Conservation (phyloP, 805 yeast genomes). For the Saccharomycopsis fibuligera region DNA sequence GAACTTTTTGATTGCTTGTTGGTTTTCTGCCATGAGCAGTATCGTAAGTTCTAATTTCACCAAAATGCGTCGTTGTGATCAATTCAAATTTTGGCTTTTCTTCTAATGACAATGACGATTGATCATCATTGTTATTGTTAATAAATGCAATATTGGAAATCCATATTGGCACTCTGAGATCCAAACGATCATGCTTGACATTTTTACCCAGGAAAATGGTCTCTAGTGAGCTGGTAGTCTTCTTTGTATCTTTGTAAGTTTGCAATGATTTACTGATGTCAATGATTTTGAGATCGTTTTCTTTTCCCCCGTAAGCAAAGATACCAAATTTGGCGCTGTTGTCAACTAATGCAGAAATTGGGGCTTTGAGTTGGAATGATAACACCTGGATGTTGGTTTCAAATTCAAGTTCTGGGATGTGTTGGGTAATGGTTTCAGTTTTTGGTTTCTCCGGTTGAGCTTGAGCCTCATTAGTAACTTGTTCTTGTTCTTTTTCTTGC, state of each 20-base stretch:
- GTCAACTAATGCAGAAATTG: slow-evolving; percentile 9
- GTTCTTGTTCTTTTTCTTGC: neutral
- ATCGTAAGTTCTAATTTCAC: slow-evolving; percentile 71
- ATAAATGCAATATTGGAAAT: slow-evolving; percentile 51
- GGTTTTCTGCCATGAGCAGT: slow-evolving; percentile 68
- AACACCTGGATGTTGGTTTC: slow-evolving; percentile 7
- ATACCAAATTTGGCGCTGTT: slow-evolving; percentile 29
- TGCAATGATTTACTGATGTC: slow-evolving; percentile 28
- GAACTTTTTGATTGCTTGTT: slow-evolving; percentile 21
- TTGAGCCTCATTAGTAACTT: neutral
- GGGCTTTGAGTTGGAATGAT: slow-evolving; percentile 9
- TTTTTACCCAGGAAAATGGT: slow-evolving; percentile 66
- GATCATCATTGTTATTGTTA: slow-evolving; percentile 22
- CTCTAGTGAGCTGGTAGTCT: slow-evolving; percentile 19
- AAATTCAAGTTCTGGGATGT: slow-evolving; percentile 1
- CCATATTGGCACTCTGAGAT: slow-evolving; percentile 80
- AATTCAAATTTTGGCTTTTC: slow-evolving; percentile 35
- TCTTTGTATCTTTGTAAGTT: slow-evolving; percentile 25
- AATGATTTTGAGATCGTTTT: slow-evolving; percentile 57
- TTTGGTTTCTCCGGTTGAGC: neutral
- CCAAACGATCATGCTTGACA: slow-evolving; percentile 73
- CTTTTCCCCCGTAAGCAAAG: slow-evolving; percentile 84
- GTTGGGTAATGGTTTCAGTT: neutral
- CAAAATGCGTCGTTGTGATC: slow-evolving; percentile 64
- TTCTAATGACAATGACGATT: slow-evolving; percentile 17